Evolutionary conservation across 306 rosid species (phyloP).

Genomic region (Amphicarpaea edgeworthii): DNA sequence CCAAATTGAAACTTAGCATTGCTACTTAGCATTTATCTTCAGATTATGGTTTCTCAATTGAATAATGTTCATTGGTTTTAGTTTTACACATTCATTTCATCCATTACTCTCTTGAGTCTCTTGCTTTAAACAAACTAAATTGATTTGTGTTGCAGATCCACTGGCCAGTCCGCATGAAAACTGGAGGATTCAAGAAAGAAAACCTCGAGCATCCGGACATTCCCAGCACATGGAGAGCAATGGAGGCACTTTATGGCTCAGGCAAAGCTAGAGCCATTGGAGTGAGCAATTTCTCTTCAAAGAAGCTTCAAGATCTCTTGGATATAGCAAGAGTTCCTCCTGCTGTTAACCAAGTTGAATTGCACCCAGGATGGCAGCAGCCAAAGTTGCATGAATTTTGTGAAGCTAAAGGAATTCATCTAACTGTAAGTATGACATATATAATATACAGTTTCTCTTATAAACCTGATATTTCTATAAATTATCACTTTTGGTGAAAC

Average conservation of each 20-base stretch:
- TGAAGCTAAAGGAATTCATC: constrained; percentile 67
- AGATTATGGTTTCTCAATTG: too few species aligned
- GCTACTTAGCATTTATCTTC: too few species aligned
- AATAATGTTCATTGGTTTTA: too few species aligned
- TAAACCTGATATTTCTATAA: background rate
- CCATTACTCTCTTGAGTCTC: too few species aligned
- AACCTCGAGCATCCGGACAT: constrained; percentile 55
- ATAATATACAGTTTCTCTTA: background rate
- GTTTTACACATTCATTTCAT: too few species aligned
- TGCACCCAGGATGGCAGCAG: constrained; percentile 77
- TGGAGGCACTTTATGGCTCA: constrained; percentile 76
- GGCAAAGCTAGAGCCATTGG: constrained; percentile 82
- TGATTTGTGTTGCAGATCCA: constrained; percentile 57
- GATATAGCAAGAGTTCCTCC: constrained; percentile 63
- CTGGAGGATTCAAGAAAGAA: constrained; percentile 60
- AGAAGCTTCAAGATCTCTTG: constrained; percentile 70
- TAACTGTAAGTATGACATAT: constrained; percentile 61
- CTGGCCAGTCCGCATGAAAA: constrained; percentile 74
- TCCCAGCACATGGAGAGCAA: constrained; percentile 71
- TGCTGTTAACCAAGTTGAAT: constrained; percentile 82
- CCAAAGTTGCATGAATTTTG: constrained; percentile 63
- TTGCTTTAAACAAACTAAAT: background rate
- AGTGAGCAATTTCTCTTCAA: constrained; percentile 79
- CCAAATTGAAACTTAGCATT: too few species aligned
- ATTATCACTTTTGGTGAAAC: background rate